Base-by-base conservation (phyloP, 2,329 filamentous ascomycete genomes). In the Nectriaceae sp. region DNA sequence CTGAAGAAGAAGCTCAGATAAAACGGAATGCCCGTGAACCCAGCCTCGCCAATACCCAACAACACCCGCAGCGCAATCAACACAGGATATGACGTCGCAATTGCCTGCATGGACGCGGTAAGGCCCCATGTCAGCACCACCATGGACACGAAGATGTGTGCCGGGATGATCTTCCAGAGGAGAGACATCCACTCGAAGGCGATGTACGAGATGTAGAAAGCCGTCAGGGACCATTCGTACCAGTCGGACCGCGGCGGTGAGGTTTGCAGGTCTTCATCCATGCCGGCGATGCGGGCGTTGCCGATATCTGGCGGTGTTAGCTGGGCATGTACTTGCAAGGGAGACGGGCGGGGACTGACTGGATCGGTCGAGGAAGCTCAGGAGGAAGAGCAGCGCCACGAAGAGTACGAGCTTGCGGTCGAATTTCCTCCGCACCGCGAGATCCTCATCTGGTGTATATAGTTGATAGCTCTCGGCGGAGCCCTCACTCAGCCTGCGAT, bases 351-450 rank as follows among this genome's bases (percentile, higher is more conserved):
- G 20, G 4, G n/a, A 73, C 78, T 53, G 74, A 91, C 89, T 96
- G 16, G 89, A 92, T 56, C 91, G 80, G 68, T 96, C 91, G 56
- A 96, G 71, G 65, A 96, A 96, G 54, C 85, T 88, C 53, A 96
- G 75, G 76, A 95, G 80, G 65, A 94, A 97, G 11, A 96, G 76
- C 49, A 93, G 66, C 11, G 89, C 88, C 54, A 96, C 79, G 65
- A 96, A 95, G 1, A 89, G 67, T 5, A 96, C 89, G 44, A 97
- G 77, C 55, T 79, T 82, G 47, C 82, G 77, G 66, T 96, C 91
- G 57, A 96, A 83, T 70, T 89, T 91, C 62, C 76, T 77, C 47
- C 91, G 76, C 8, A 95, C 85, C 4, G 76, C 74, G 19, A 67
- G 72, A 64, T 95, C 91, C 67, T 97, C 91, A 45, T 91, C 85